Conservation (phyloP, 2,329 filamentous ascomycete genomes). For the Corniculantispora saksenae region DNA sequence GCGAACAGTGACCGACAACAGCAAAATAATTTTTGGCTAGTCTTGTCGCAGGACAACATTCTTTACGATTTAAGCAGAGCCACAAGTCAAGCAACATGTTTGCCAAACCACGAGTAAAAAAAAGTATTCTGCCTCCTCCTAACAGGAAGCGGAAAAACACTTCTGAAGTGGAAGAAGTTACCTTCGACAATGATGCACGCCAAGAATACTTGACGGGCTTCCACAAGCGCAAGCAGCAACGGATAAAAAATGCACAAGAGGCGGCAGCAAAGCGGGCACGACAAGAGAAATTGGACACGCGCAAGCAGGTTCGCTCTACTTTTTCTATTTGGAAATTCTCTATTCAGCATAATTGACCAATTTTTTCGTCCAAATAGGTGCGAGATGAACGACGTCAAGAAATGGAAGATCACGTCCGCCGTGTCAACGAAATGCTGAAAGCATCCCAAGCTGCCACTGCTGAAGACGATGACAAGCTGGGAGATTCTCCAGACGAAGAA, state of each 20-base stretch:
- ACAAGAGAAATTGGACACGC: slow-evolving; percentile 71
- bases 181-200: slow-evolving; percentile 78
- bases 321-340: not conserved
- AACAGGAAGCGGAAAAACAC: slow-evolving; percentile 67
- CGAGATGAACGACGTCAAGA: slow-evolving; percentile 81
- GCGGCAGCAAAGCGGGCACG: slow-evolving; percentile 74
- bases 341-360: not conserved
- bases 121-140: slow-evolving; percentile 56
- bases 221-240: slow-evolving; percentile 88
- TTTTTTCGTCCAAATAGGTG: slow-evolving; percentile 54
- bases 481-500: slow-evolving; percentile 48
- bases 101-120: slow-evolving; percentile 60
- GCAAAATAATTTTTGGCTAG: slow-evolving; percentile 17
- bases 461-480: slow-evolving; percentile 38
- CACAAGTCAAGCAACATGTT: slow-evolving; percentile 41
- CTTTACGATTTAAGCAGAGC: not conserved
- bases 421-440: slow-evolving; percentile 70
- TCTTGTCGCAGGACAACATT: not conserved
- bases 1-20: slow-evolving; percentile 8
- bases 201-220: slow-evolving; percentile 92
- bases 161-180: slow-evolving; percentile 72
- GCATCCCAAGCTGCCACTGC: slow-evolving; percentile 56
- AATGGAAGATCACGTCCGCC: slow-evolving; percentile 77
- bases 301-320: slow-evolving; percentile 66
- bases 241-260: slow-evolving; percentile 83